Conservation (phyloP, 345 rosid species). For the Linum lewisii region DNA sequence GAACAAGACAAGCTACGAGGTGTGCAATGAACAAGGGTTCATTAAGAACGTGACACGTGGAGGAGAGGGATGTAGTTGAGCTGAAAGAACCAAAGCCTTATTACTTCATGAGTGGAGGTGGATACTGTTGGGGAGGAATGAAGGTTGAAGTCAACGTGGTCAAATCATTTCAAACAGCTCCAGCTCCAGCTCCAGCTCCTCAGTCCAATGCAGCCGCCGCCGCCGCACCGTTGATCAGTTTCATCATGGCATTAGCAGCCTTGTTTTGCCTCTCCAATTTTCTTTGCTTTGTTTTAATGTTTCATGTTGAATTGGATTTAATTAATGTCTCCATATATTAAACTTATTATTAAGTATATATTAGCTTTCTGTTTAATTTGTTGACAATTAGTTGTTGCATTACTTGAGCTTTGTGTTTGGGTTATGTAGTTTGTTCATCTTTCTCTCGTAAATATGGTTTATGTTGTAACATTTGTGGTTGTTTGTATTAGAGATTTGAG, state of each 20-base stretch:
- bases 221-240: not conserved
- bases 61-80: constrained; percentile 55
- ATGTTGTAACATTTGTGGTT: too few relatives aligned
- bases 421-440: too few relatives aligned
- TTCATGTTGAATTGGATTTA: too few relatives aligned
- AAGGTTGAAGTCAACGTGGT: constrained; percentile 30
- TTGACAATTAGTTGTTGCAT: too few relatives aligned
- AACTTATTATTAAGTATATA: too few relatives aligned
- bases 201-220: not conserved
- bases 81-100: constrained; percentile 37
- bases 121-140: constrained; percentile 53
- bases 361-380: too few relatives aligned
- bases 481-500: too few relatives aligned
- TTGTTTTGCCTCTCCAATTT: too few relatives aligned
- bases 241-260: not conserved
- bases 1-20: constrained; percentile 45
- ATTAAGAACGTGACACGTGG: constrained; percentile 45
- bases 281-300: too few relatives aligned
- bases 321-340: too few relatives aligned
- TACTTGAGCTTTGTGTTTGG: too few relatives aligned
- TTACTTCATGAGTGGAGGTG: constrained; percentile 52
- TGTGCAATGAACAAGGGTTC: constrained; percentile 34
- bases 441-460: too few relatives aligned
- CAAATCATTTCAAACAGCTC: constrained; percentile 1
- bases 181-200: constrained; percentile 15